Conservation (phyloP, 2,329 filamentous ascomycete species). For the Claviceps monticola region DNA sequence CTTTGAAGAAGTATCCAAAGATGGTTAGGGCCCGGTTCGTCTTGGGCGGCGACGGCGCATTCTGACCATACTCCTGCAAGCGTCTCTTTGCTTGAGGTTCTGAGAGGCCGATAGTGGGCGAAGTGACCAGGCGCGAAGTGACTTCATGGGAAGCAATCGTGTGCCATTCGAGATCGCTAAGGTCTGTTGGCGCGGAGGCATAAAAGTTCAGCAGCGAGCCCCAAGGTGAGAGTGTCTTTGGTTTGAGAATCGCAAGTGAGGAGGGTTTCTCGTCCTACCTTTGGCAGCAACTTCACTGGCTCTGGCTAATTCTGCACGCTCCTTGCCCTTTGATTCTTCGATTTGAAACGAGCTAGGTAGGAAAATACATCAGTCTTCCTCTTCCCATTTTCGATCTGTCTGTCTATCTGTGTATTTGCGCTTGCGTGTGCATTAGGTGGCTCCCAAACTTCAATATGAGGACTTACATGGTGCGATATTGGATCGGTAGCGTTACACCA, state of each 20-base stretch:
- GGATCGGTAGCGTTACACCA: slow-evolving; percentile 29
- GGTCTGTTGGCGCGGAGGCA: slow-evolving; percentile 25
- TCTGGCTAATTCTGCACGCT: slow-evolving; percentile 22
- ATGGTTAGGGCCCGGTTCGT: slow-evolving; percentile 44
- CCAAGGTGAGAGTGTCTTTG: not conserved
- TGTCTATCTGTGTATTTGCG: not conserved
- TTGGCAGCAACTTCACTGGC: slow-evolving; percentile 31
- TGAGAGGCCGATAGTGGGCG: slow-evolving; percentile 44
- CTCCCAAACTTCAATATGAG: not conserved
- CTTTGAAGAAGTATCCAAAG: slow-evolving; percentile 61
- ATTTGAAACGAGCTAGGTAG: slow-evolving; percentile 35
- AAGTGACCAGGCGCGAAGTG: slow-evolving; percentile 43
- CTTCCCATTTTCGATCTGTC: not conserved
- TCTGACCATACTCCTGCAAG: slow-evolving; percentile 47
- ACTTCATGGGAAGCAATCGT: slow-evolving; percentile 43
- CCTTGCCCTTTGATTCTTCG: slow-evolving; percentile 36
- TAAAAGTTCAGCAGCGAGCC: not conserved
- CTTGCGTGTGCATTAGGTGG: not conserved
- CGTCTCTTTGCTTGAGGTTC: slow-evolving; percentile 40
- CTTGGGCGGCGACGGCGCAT: slow-evolving; percentile 51
- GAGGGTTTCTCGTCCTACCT: slow-evolving; percentile 17
- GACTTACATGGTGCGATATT: slow-evolving; percentile 39
- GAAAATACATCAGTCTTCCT: not conserved
- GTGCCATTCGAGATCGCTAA: slow-evolving; percentile 56
- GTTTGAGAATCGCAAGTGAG: not conserved